These are phyloP conservation scores for Immersiella caudata DNA, from an alignment of 495 filamentous ascomycete genomes.

Conservation along the genomic window DNA sequence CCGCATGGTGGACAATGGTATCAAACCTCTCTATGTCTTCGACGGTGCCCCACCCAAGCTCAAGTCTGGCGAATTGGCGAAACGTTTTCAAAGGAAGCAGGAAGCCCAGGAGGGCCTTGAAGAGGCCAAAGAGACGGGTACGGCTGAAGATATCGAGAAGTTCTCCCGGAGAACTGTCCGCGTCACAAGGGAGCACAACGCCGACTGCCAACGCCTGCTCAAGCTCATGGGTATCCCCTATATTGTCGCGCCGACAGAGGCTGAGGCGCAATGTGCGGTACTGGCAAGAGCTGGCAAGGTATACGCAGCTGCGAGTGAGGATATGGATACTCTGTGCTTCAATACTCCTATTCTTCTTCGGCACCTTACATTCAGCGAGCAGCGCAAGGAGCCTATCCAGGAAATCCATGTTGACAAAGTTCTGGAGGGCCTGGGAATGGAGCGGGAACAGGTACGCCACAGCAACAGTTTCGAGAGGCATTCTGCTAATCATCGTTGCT, in stretches of 20 bases:
- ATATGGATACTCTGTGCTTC: conserved; percentile 99
- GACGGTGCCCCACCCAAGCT: conserved; percentile 95
- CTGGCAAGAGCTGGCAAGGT: conserved; percentile 92
- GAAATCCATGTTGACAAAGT: conserved; percentile 88
- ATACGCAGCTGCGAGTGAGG: conserved; percentile 93
- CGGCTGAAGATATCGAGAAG: conserved; percentile 95
- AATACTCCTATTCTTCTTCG: conserved; percentile 86
- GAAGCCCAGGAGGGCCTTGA: conserved; percentile 86
- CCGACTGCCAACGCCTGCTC: conserved; percentile 86
- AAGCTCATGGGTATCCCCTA: conserved; percentile 96
- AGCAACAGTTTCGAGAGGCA: background rate
- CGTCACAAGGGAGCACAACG: conserved; percentile 95
- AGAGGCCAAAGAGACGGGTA: conserved; percentile 96
- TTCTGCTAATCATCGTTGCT: background rate
- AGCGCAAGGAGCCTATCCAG: conserved; percentile 95
- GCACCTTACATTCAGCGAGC: conserved; percentile 95
- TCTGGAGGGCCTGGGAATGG: conserved; percentile 83
- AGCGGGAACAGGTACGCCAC: conserved; percentile 68
- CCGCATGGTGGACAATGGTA: conserved; percentile 97
- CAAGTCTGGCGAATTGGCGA: conserved; percentile 93
- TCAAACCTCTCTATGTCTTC: conserved; percentile 98
- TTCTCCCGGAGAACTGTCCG: conserved; percentile 93
- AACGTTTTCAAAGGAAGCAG: conserved; percentile 86
- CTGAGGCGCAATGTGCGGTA: conserved; percentile 93
- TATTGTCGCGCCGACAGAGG: conserved; percentile 93